Conservation (phyloP, 2,329 filamentous ascomycete species). For the Diplodia seriata region DNA sequence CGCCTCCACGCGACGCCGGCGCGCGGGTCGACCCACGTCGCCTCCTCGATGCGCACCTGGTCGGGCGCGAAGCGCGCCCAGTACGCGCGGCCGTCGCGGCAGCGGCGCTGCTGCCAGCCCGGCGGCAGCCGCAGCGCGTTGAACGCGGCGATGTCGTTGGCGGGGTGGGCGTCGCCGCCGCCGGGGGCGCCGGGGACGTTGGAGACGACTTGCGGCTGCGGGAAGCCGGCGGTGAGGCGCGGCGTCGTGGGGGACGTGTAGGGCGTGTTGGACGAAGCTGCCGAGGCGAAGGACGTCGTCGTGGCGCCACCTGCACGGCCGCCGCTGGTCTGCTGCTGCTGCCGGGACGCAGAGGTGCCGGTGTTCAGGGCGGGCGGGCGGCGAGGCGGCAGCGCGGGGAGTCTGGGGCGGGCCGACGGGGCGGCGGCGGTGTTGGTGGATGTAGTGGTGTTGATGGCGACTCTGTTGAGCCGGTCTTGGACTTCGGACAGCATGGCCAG, state of each 20-base stretch:
- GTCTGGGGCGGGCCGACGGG: not conserved
- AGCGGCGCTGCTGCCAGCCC: slow-evolving; percentile 16
- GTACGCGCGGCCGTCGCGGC: slow-evolving; percentile 13
- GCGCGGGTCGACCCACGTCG: slow-evolving; percentile 12
- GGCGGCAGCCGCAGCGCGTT: not conserved
- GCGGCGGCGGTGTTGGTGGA: not conserved
- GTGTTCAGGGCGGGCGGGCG: not conserved
- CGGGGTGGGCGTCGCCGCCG: not conserved
- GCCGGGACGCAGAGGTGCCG: not conserved
- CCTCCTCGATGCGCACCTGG: not conserved
- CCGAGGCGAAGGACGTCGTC: too few relatives aligned
- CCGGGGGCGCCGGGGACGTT: not conserved
- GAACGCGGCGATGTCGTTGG: not conserved
- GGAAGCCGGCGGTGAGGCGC: slow-evolving; percentile 1
- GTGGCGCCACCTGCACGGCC: too few relatives aligned
- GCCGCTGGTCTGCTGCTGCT: not conserved
- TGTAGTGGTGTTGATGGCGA: not conserved
- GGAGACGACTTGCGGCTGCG: not conserved
- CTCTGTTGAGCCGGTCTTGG: not conserved
- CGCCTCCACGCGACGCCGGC: not conserved
- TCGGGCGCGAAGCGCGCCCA: not conserved
- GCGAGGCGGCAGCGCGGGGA: not conserved
- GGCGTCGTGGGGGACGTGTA: not conserved
- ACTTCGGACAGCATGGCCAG: not conserved
- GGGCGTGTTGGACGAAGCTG: not conserved